Percentiles rank a stretch among this genome's conserved stretches.
Evolutionary conservation across 441 rosid genomes (phyloP).

Genomic region (Croton setiger): DNA sequence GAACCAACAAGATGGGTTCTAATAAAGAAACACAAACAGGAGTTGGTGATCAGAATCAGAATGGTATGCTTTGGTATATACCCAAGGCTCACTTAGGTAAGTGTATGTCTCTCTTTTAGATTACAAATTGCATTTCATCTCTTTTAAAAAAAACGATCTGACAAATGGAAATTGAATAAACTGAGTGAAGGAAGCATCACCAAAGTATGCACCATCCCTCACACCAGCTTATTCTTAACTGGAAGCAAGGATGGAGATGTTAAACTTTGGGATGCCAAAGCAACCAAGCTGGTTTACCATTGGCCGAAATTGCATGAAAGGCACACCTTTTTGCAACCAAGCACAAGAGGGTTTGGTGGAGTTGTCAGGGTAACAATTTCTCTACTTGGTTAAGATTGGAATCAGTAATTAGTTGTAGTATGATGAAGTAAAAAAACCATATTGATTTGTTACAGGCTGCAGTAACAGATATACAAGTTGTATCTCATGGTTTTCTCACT

Average conservation of each 20-base stretch:
- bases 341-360: conserved; percentile 90
- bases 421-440: conserved; percentile 16
- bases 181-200: conserved; percentile 74
- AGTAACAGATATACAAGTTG: conserved; percentile 83
- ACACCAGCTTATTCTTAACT: conserved; percentile 83
- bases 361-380: conserved; percentile 65
- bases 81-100: conserved; percentile 97
- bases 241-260: conserved; percentile 99
- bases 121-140: conserved; percentile 6
- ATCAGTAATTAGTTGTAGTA: not conserved
- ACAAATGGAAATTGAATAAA: conserved; percentile 20
- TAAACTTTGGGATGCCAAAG: conserved; percentile 97
- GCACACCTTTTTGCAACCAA: conserved; percentile 79
- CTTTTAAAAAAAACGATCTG: conserved; percentile 18
- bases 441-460: conserved; percentile 59
- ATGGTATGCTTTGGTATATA: conserved; percentile 97
- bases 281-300: conserved; percentile 67
- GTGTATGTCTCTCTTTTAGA: conserved; percentile 5
- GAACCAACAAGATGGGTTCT: conserved; percentile 35
- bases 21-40: conserved; percentile 30
- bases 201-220: conserved; percentile 72
- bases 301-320: conserved; percentile 95
- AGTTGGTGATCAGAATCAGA: conserved; percentile 48
- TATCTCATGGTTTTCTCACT: conserved; percentile 72
- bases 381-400: not conserved